These are phyloP conservation scores for Elsinoe batatas DNA, from an alignment of 2,329 filamentous ascomycete species.

Conservation along the genomic window DNA sequence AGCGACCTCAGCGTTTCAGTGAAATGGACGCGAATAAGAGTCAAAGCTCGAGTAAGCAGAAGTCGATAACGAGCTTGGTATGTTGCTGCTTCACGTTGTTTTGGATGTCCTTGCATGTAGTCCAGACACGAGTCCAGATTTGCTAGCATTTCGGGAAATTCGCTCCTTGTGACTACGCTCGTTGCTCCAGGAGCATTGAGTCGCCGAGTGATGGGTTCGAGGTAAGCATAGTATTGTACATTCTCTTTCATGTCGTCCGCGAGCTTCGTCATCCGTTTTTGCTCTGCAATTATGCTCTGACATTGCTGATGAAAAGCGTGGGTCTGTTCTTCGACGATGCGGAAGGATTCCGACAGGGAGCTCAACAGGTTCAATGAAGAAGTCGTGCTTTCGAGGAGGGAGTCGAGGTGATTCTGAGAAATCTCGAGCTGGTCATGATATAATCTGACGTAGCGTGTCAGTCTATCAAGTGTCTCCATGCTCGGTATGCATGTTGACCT, in stretches of 20 bases:
- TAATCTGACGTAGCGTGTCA: slow-evolving; percentile 37
- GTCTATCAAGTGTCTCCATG: neutral
- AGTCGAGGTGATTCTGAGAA: slow-evolving; percentile 72
- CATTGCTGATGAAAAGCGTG: slow-evolving; percentile 89
- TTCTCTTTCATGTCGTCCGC: slow-evolving; percentile 81
- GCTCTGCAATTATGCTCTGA: slow-evolving; percentile 74
- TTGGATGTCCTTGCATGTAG: slow-evolving; percentile 80
- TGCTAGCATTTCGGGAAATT: slow-evolving; percentile 78
- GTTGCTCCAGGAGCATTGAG: slow-evolving; percentile 87
- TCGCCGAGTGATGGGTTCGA: slow-evolving; percentile 80
- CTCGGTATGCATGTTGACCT: slow-evolving; percentile 28
- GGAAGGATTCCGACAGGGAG: slow-evolving; percentile 75
- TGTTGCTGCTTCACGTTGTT: slow-evolving; percentile 76
- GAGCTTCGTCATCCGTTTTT: slow-evolving; percentile 65
- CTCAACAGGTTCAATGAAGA: slow-evolving; percentile 66
- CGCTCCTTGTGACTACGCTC: slow-evolving; percentile 70
- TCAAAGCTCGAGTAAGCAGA: slow-evolving; percentile 60
- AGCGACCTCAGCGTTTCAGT: slow-evolving; percentile 53
- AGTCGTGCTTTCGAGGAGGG: slow-evolving; percentile 66
- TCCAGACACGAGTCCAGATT: slow-evolving; percentile 83
- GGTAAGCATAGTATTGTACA: slow-evolving; percentile 86
- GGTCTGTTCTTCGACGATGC: slow-evolving; percentile 78
- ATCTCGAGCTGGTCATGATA: slow-evolving; percentile 74
- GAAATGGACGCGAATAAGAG: slow-evolving; percentile 57
- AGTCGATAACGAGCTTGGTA: slow-evolving; percentile 83